A percentile compares a stretch with the other conserved stretches of the same genome.
These are phyloP conservation scores for Fusarium scirpi DNA, from an alignment of 2,329 filamentous ascomycete genomes.

Conservation along the genomic window DNA sequence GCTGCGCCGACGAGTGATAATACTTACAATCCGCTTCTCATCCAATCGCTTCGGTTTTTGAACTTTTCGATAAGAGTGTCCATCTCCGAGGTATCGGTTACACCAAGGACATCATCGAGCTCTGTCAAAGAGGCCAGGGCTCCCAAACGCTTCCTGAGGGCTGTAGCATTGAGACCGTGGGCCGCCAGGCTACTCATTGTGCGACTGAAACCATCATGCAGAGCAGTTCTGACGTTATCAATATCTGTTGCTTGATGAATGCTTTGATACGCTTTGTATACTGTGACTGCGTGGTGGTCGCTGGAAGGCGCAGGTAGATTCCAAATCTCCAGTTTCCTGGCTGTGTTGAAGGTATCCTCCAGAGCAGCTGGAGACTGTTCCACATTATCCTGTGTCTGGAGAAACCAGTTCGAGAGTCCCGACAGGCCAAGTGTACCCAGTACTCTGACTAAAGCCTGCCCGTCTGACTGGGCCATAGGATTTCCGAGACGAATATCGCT, in stretches of 20 bases:
- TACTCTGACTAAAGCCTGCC: slow-evolving; percentile 78
- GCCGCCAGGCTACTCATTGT: slow-evolving; percentile 69
- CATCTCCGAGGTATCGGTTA: slow-evolving; percentile 69
- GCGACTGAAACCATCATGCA: slow-evolving; percentile 72
- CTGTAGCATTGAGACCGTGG: slow-evolving; percentile 62
- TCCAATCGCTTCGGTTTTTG: slow-evolving; percentile 77
- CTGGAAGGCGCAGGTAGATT: slow-evolving; percentile 81
- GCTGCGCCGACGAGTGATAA: neutral
- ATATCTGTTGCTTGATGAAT: slow-evolving; percentile 75
- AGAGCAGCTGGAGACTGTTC: slow-evolving; percentile 69
- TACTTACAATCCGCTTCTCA: slow-evolving; percentile 81
- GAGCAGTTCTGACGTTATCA: slow-evolving; percentile 63
- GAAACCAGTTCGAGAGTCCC: slow-evolving; percentile 84
- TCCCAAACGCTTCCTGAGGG: slow-evolving; percentile 67
- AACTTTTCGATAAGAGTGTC: slow-evolving; percentile 72
- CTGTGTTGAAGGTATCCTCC: slow-evolving; percentile 81
- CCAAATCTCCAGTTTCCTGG: slow-evolving; percentile 89
- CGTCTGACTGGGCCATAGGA: slow-evolving; percentile 67
- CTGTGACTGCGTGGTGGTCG: slow-evolving; percentile 72
- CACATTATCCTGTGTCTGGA: slow-evolving; percentile 73
- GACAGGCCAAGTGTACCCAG: slow-evolving; percentile 85
- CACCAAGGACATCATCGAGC: slow-evolving; percentile 79
- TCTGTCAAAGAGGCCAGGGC: slow-evolving; percentile 82
- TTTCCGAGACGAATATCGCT: slow-evolving; percentile 78
- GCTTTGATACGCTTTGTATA: slow-evolving; percentile 85